These are phyloP conservation scores for Davidsoniella eucalypti DNA, from an alignment of 2,329 filamentous ascomycete species.

Conservation along the genomic window DNA sequence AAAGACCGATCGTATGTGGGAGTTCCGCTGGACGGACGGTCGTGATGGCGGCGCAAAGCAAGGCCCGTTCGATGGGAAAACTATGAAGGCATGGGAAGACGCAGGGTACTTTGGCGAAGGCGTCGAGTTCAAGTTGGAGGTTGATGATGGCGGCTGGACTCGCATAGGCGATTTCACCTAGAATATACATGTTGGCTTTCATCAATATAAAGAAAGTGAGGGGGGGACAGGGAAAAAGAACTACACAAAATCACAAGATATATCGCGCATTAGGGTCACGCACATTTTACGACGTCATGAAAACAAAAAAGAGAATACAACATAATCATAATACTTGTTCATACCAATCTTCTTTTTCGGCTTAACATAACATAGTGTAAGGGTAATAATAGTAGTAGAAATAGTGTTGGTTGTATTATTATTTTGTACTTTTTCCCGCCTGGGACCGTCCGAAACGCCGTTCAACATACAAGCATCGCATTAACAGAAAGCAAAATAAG, in stretches of 20 bases:
- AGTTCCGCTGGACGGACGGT: slow-evolving; percentile 84
- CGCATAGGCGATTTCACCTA: slow-evolving; percentile 33
- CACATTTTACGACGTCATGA: no score
- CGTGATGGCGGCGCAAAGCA: slow-evolving; percentile 64
- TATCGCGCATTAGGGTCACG: background rate
- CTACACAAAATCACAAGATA: background rate
- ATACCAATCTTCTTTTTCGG: background rate
- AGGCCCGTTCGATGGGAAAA: slow-evolving; percentile 69
- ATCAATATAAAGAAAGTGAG: background rate
- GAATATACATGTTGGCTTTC: background rate
- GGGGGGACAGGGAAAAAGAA: background rate
- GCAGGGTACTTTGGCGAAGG: slow-evolving; percentile 87
- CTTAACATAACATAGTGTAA: no score
- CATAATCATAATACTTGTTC: no score
- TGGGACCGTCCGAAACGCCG: slow-evolving; percentile 12
- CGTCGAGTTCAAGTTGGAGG: slow-evolving; percentile 56
- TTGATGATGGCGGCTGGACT: slow-evolving; percentile 38
- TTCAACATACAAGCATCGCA: slow-evolving; percentile 8
- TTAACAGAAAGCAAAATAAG: slow-evolving; percentile 6
- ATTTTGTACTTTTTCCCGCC: slow-evolving; percentile 12
- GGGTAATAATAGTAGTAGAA: no score
- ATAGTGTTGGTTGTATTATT: slow-evolving; percentile 6
- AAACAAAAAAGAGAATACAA: background rate
- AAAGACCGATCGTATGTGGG: slow-evolving; percentile 44
- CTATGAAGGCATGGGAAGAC: slow-evolving; percentile 82